phyloP scores from a whole-genome alignment of 805 yeast genomes.

The Candida jianshihensis region DNA sequence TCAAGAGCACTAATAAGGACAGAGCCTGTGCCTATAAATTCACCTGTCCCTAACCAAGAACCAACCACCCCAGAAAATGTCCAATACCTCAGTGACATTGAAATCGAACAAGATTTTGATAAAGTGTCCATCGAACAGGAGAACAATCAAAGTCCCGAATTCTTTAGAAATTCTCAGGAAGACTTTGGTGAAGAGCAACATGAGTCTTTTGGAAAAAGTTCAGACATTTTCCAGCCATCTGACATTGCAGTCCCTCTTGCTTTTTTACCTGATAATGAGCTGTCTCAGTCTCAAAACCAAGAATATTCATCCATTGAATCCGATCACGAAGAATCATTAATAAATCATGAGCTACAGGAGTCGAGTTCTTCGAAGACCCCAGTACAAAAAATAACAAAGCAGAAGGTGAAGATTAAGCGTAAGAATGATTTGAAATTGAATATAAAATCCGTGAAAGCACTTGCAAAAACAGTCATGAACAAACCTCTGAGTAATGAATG shows the following conservation, averaged over 20 bases:
- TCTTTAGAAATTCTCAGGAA: neutral
- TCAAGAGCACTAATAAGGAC: conserved; percentile 15
- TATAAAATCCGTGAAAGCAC: neutral
- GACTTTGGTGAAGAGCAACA: neutral
- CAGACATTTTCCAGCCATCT: neutral
- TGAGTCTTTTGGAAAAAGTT: neutral
- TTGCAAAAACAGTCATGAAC: neutral
- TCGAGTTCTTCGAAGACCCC: too few relatives aligned
- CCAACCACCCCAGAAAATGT: neutral
- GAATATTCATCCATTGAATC: neutral
- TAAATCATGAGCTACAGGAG: neutral
- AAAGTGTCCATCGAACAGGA: neutral
- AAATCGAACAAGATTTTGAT: neutral
- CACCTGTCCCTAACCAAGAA: neutral
- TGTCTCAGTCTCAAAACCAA: neutral
- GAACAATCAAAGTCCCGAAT: neutral
- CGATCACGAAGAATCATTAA: neutral
- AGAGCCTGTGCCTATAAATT: too few relatives aligned
- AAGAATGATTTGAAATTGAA: neutral
- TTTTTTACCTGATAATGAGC: neutral
- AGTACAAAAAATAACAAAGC: too few relatives aligned
- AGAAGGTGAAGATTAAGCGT: too few relatives aligned
- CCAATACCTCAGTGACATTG: neutral
- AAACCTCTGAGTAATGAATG: conserved; percentile 17
- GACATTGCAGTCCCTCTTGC: neutral